Evolutionary conservation across 768 basidiomycete species (phyloP), one percentile per base, ranked within the genome.

Genomic region (Psilocybe azurescens): DNA sequence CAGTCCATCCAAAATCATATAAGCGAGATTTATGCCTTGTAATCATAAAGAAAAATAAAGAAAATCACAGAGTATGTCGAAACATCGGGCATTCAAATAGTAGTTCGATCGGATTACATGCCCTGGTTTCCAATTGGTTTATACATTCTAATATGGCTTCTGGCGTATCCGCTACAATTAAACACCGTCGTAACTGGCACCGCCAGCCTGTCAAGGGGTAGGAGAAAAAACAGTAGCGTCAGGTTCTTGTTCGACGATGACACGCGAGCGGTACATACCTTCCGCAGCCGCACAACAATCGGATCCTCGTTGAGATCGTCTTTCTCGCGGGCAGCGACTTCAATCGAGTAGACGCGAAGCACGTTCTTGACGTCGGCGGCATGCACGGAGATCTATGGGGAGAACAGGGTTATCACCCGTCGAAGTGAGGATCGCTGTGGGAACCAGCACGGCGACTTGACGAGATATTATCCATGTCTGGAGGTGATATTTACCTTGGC

Each of bases 301-400:
- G 92, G 89, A 53, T 90, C 93, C 83, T 96, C 91, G 66, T 88
- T 89, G 62, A 98, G 76, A 75, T 97, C 95, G 56, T 91, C 89
- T 73, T 84, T 86, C 73, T 93, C 89, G 56, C 85, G 83, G 38
- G 95, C 95, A 13, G 93, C 83, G 60, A 98, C 93, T 69, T 97
- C 94, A 70, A 97, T 90, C 55, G 93, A 93, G 78, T 83, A 95
- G 46, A 81, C 85, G 64, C 87, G 84, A 68, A 98, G 76, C 59
- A 90, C 88, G 51, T 78, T 72, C 79, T 97, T 97, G 76, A 97
- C 94, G 77, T 94, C 89, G 65, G 91, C 91, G 28, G 88, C 71
- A 71, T 98, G 95, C 3, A 98, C 95, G 61, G 95, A 97, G 70
- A 97, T 91, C 94, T 96, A 56, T 61, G 33, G 52, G 55, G 64